Percentiles rank a stretch among this genome's conserved stretches.
phyloP scores from a whole-genome alignment of 805 yeast species.

The Candida boleticola region DNA sequence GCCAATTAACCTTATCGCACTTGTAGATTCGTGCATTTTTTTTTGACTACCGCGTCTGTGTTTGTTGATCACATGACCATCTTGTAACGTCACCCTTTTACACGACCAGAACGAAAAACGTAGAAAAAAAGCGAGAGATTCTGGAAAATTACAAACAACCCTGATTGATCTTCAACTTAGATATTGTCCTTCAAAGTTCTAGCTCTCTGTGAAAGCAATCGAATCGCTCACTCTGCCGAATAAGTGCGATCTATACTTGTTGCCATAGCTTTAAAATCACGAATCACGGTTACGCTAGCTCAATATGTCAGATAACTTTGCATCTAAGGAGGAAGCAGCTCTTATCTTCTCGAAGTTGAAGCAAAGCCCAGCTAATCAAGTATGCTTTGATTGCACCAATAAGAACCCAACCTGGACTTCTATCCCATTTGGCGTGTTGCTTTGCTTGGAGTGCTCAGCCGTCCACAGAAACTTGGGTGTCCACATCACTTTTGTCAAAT shows the following conservation, averaged over 20 bases:
- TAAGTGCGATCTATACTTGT: too few species aligned
- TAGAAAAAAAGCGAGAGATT: too few species aligned
- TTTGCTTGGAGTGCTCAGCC: slow-evolving; percentile 94
- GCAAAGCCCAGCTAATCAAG: slow-evolving; percentile 70
- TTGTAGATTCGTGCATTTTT: too few species aligned
- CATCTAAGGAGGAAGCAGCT: slow-evolving; percentile 67
- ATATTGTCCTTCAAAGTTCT: too few species aligned
- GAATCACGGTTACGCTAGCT: too few species aligned
- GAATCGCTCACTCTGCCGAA: too few species aligned
- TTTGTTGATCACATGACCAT: too few species aligned
- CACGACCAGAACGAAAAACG: neutral
- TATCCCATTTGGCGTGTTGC: slow-evolving; percentile 88
- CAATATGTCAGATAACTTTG: slow-evolving; percentile 53
- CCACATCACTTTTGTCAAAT: slow-evolving; percentile 91
- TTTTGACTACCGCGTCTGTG: too few species aligned
- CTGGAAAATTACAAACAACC: neutral
- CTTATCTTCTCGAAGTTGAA: slow-evolving; percentile 62
- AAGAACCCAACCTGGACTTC: slow-evolving; percentile 99
- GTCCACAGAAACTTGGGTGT: slow-evolving; percentile 95
- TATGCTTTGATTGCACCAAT: slow-evolving; percentile 91
- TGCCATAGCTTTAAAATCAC: too few species aligned
- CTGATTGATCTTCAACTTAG: too few species aligned
- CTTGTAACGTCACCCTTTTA: slow-evolving; percentile 1
- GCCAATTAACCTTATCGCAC: too few species aligned
- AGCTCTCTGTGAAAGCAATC: too few species aligned